Evolutionary conservation across 116 monocot species (phyloP).

Genomic region (Cymodocea nodosa): DNA sequence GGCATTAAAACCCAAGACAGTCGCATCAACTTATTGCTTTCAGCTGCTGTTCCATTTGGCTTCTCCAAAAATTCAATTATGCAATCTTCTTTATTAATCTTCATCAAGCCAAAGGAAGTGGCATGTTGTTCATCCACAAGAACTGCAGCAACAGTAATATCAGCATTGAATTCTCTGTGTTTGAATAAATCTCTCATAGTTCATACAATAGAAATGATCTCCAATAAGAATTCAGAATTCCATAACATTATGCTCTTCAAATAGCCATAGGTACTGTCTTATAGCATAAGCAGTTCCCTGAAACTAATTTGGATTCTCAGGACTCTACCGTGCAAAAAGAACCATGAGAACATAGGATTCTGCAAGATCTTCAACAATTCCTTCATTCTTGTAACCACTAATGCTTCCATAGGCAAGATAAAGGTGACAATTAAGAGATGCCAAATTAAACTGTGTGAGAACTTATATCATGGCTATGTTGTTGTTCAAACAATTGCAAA

Average conservation of each 20-base stretch:
- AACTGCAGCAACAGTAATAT: constrained; percentile 88
- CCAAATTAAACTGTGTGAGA: constrained; percentile 95
- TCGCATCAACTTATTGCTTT: constrained; percentile 95
- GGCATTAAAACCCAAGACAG: constrained; percentile 85
- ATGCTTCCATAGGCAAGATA: constrained; percentile 86
- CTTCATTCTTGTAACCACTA: constrained; percentile 91
- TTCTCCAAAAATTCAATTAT: constrained; percentile 95
- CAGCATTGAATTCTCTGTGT: constrained; percentile 94
- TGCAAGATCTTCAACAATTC: constrained; percentile 97
- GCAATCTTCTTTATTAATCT: constrained; percentile 90
- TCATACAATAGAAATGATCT: constrained; percentile 96
- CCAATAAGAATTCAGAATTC: constrained; percentile 86
- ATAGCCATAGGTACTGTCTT: constrained; percentile 88
- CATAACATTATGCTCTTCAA: constrained; percentile 93
- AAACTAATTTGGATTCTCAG: constrained; percentile 99
- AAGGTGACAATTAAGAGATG: constrained; percentile 94
- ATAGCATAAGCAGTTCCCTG: constrained; percentile 99
- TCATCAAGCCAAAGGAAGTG: constrained; percentile 90
- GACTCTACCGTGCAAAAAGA: constrained; percentile 96
- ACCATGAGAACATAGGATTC: no score
- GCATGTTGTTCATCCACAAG: constrained; percentile 92
- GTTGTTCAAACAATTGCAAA: constrained; percentile 98
- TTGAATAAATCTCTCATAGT: constrained; percentile 94
- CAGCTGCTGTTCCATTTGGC: constrained; percentile 78
- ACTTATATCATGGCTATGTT: constrained; percentile 96